A percentile compares a stretch with the other conserved stretches of the same genome.
Evolutionary conservation across 2,329 filamentous ascomycete genomes (phyloP).

Genomic region (Sporothrix curviconia): DNA sequence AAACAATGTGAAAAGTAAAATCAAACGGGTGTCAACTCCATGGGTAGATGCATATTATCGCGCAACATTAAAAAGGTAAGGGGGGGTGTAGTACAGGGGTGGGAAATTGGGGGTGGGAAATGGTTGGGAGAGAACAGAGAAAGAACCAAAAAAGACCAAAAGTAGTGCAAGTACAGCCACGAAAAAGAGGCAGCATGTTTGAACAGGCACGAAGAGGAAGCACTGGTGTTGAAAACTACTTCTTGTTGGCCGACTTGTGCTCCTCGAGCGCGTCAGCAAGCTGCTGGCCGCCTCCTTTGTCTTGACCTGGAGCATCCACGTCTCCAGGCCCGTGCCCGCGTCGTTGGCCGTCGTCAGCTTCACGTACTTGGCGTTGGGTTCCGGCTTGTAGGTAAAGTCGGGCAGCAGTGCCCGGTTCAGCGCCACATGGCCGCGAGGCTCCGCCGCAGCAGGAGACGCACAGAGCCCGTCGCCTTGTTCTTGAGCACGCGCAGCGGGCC

Average conservation of each 20-base stretch:
- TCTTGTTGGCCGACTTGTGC: constrained; percentile 52
- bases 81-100: too few relatives aligned
- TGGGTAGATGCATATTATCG: background rate
- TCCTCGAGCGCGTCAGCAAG: constrained; percentile 47
- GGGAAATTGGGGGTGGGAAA: too few relatives aligned
- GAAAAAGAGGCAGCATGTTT: too few relatives aligned
- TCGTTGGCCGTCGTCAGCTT: constrained; percentile 53
- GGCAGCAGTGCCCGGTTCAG: constrained; percentile 63
- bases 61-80: too few relatives aligned
- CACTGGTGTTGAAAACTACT: constrained; percentile 25
- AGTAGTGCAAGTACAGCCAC: too few relatives aligned
- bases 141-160: background rate
- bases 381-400: constrained; percentile 55
- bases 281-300: constrained; percentile 51
- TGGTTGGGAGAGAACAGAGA: too few relatives aligned
- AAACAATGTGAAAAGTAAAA: background rate
- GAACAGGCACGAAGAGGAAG: background rate
- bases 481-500: constrained; percentile 67
- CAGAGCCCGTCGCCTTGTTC: constrained; percentile 60
- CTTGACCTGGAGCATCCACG: constrained; percentile 67
- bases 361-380: constrained; percentile 50
- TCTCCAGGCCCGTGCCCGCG: constrained; percentile 54
- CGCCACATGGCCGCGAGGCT: constrained; percentile 66
- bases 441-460: constrained; percentile 68
- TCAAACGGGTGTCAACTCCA: background rate